These are phyloP conservation scores for Alternaria arborescens DNA, from an alignment of 2,329 filamentous ascomycete genomes.

Conservation along the genomic window DNA sequence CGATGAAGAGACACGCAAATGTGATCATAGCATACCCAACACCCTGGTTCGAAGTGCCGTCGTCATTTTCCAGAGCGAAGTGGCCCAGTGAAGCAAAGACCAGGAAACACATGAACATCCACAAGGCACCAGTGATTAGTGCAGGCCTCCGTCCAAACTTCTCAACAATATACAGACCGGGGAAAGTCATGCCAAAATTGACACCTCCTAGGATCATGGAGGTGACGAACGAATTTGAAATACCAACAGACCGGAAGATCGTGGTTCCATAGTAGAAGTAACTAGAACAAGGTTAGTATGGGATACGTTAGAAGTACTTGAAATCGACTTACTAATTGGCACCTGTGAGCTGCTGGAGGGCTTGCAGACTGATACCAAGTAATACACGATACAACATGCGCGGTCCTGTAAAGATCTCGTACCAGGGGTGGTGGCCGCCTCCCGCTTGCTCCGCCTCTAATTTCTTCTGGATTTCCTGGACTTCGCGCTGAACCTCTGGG, in stretches of 20 bases:
- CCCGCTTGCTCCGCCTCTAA: constrained; percentile 61
- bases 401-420: constrained; percentile 71
- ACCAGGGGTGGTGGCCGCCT: constrained; percentile 47
- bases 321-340: constrained; percentile 68
- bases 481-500: constrained; percentile 61
- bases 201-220: constrained; percentile 59
- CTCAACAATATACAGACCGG: constrained; percentile 59
- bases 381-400: constrained; percentile 72
- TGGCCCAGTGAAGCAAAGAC: constrained; percentile 59
- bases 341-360: constrained; percentile 73
- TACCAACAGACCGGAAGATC: constrained; percentile 54
- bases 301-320: not conserved
- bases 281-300: constrained; percentile 15
- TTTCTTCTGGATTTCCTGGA: constrained; percentile 65
- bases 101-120: constrained; percentile 68
- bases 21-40: constrained; percentile 70
- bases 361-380: constrained; percentile 69
- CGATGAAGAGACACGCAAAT: constrained; percentile 74
- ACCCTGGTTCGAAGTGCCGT: constrained; percentile 46
- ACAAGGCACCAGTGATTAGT: constrained; percentile 56
- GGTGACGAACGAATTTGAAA: constrained; percentile 57
- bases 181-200: constrained; percentile 59
- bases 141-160: constrained; percentile 56
- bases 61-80: constrained; percentile 50
- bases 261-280: constrained; percentile 66